These are phyloP conservation scores for Polyplosphaeria fusca DNA, from an alignment of 495 filamentous ascomycete genomes.

Conservation along the genomic window DNA sequence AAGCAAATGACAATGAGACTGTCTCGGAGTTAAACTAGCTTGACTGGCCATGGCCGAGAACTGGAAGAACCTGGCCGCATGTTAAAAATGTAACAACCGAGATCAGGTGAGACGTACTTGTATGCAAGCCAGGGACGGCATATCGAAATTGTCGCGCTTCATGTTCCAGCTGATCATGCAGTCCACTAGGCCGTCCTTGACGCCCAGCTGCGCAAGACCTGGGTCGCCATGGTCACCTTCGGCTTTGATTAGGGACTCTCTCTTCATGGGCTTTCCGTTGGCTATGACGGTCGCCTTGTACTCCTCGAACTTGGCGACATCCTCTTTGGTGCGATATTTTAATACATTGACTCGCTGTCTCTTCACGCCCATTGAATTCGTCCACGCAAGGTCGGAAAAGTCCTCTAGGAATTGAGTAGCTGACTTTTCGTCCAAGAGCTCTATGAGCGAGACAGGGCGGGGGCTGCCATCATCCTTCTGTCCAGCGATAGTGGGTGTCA, in stretches of 20 bases:
- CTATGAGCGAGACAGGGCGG: constrained; percentile 82
- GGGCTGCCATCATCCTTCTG: constrained; percentile 38
- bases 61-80: constrained; percentile 53
- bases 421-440: constrained; percentile 88
- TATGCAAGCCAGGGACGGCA: constrained; percentile 96
- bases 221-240: constrained; percentile 55
- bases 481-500: constrained; percentile 46
- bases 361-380: constrained; percentile 77
- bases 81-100: too few relatives aligned
- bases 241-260: constrained; percentile 42
- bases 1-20: too few relatives aligned
- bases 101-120: too few relatives aligned
- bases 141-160: constrained; percentile 94
- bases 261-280: constrained; percentile 15
- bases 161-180: constrained; percentile 96
- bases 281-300: constrained; percentile 19
- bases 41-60: too few relatives aligned
- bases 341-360: constrained; percentile 81
- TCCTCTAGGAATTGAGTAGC: constrained; percentile 95
- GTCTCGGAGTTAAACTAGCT: too few relatives aligned
- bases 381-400: constrained; percentile 86
- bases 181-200: constrained; percentile 86
- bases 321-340: constrained; percentile 80
- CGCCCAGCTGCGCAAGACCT: constrained; percentile 68
- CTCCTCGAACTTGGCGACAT: constrained; percentile 44